These are phyloP conservation scores for Amanita phalloides DNA, from an alignment of 768 basidiomycete species.

Conservation along the genomic window DNA sequence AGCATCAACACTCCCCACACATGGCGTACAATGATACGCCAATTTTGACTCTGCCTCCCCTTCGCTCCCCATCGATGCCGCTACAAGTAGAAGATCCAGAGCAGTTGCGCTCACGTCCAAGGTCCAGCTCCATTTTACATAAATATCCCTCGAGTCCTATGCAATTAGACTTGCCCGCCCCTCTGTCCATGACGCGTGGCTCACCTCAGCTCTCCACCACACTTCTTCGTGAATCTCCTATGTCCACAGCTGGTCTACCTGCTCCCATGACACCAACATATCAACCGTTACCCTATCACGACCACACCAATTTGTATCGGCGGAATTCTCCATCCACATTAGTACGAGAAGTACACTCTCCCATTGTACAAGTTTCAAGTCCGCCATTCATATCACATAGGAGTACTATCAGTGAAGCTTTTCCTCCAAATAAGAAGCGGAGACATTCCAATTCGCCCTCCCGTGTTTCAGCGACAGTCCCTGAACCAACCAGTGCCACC, in stretches of 20 bases:
- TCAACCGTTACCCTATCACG: background rate
- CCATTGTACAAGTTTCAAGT: background rate
- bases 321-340: background rate
- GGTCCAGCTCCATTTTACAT: background rate
- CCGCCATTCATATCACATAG: background rate
- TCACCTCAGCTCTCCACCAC: constrained; percentile 2
- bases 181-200: background rate
- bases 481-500: background rate
- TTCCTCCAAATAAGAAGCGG: constrained; percentile 4
- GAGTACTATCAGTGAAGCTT: background rate
- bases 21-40: background rate
- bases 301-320: background rate
- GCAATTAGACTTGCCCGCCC: background rate
- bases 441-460: constrained; percentile 5
- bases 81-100: constrained; percentile 3
- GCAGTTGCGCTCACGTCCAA: constrained; percentile 1
- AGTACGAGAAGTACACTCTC: constrained; percentile 2
- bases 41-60: background rate
- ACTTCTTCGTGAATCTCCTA: background rate
- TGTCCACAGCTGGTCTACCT: background rate
- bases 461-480: background rate
- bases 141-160: constrained; percentile 4
- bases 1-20: background rate
- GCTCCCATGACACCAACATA: background rate
- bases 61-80: constrained; percentile 4